These are phyloP conservation scores for Rhodotorula glutinis DNA, from an alignment of 1,284 basidiomycete species.

Conservation along the genomic window DNA sequence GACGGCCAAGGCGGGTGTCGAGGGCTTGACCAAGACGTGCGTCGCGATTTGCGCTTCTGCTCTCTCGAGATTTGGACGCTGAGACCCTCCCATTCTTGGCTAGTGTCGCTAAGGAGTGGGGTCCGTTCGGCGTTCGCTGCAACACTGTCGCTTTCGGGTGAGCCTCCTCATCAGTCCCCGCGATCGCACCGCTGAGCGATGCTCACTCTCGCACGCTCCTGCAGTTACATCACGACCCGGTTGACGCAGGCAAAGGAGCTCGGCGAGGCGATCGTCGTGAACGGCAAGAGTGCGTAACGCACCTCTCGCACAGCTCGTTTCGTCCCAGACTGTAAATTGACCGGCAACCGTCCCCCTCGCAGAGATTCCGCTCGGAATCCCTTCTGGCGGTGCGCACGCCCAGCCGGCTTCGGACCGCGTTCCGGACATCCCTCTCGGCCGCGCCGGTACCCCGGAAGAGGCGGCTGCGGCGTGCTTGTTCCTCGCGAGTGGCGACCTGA, in stretches of 20 bases:
- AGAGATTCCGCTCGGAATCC: slow-evolving; percentile 26
- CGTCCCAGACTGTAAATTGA: no score
- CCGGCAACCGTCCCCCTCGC: not conserved
- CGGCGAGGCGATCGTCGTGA: slow-evolving; percentile 71
- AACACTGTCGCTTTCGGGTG: slow-evolving; percentile 76
- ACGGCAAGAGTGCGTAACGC: slow-evolving; percentile 64
- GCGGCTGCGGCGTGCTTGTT: slow-evolving; percentile 58
- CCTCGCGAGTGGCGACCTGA: slow-evolving; percentile 59
- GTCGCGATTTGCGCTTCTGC: not conserved
- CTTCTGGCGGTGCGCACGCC: slow-evolving; percentile 17
- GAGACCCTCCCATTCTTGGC: not conserved
- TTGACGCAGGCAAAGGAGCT: slow-evolving; percentile 65
- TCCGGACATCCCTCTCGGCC: slow-evolving; percentile 60
- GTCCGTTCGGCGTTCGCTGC: slow-evolving; percentile 70
- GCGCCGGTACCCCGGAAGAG: slow-evolving; percentile 71
- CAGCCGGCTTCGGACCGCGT: slow-evolving; percentile 17
- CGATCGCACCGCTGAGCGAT: not conserved
- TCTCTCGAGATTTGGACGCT: no score
- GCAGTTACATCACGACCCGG: slow-evolving; percentile 39
- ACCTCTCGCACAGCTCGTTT: no score
- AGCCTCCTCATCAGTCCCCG: slow-evolving; percentile 50
- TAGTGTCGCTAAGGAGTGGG: slow-evolving; percentile 75
- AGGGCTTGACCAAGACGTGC: slow-evolving; percentile 60
- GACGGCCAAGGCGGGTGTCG: slow-evolving; percentile 63
- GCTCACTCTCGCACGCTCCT: not conserved